Evolutionary conservation across 2,329 filamentous ascomycete species (phyloP).

Genomic region (Penicillium sp.): DNA sequence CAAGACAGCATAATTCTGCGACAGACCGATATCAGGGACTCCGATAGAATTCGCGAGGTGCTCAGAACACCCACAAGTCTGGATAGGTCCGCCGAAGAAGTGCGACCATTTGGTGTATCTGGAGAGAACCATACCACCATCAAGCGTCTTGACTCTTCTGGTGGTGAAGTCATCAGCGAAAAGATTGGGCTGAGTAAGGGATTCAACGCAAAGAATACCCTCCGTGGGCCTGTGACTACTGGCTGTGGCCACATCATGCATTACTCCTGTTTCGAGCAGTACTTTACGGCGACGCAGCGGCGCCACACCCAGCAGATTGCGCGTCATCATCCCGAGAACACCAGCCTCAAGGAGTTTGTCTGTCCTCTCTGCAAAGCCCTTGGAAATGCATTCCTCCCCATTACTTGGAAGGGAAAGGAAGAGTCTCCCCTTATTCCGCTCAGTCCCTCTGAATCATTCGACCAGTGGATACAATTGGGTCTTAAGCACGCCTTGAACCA

Average conservation of each 20-base stretch:
- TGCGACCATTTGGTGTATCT: constrained; percentile 87
- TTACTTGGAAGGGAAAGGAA: constrained; percentile 91
- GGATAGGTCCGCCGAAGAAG: constrained; percentile 77
- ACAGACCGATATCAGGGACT: constrained; percentile 78
- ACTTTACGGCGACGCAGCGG: constrained; percentile 77
- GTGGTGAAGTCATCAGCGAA: constrained; percentile 69
- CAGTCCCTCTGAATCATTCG: constrained; percentile 60
- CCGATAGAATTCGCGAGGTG: constrained; percentile 81
- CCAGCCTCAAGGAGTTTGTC: constrained; percentile 81
- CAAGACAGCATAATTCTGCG: constrained; percentile 82
- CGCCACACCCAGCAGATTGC: constrained; percentile 92
- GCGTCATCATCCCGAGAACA: constrained; percentile 83
- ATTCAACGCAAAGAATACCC: constrained; percentile 68
- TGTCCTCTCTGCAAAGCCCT: constrained; percentile 96
- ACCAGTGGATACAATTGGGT: constrained; percentile 65
- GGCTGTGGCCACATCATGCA: constrained; percentile 99
- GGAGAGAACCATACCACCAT: constrained; percentile 79
- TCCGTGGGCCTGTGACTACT: constrained; percentile 76
- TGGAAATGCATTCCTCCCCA: constrained; percentile 90
- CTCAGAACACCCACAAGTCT: constrained; percentile 75
- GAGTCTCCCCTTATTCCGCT: constrained; percentile 77
- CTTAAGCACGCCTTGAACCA: constrained; percentile 52
- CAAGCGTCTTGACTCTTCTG: constrained; percentile 71
- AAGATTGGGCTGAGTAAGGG: constrained; percentile 85
- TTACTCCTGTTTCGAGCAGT: constrained; percentile 90